Base-by-base conservation (phyloP, 2,329 filamentous ascomycete species). In the Coniochaeta ligniaria region DNA sequence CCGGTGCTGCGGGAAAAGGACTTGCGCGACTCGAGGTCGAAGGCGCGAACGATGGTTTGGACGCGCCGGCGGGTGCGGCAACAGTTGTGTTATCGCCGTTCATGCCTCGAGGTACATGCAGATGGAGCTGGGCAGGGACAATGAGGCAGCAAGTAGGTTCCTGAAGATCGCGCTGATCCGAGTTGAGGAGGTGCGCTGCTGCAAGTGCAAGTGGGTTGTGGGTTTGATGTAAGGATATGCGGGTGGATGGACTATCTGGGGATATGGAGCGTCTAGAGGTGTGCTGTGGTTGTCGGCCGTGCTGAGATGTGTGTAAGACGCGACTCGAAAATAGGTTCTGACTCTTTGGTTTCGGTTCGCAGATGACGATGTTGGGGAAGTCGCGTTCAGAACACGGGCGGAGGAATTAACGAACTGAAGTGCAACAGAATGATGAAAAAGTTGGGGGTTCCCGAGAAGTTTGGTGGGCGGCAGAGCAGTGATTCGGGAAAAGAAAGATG, bases 71-170 rank as follows among this genome's bases (percentile, higher is more conserved):
- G 45, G 66, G 61, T 66, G 66, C 64, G 66, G 63, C 62, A 45
- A 61, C 33, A 59, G 63, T 63, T 63, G 64, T 66, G 60, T 63
- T 64, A 61, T 70, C 68, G 62, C 67, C 67, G 67, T 67, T 69
- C 69, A 71, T 72, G 68, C 69, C 67, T 71, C 66, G 70, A 62
- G 66, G 67, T 69, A 66, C 70, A 72, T 71, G 66, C 67, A 68
- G 65, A 64, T n/a, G 17, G 26, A 52, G 7, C 62, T 61, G 63
- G 66, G 60, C 59, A 52, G 62, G 60, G 63, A 22, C 22, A 26
- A n/a, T n/a, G 57, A 62, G 63, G 63, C 59, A 60, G 64, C 64
- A 56, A 61, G 60, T 60, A 56, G 60, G 60, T 60, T 60, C 64
- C 47, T 52, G 69, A 64, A 64, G 69, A 71, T 71, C 68, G 68